Evolutionary conservation across 306 rosid species (phyloP).

Genomic region (Quercus robur): DNA sequence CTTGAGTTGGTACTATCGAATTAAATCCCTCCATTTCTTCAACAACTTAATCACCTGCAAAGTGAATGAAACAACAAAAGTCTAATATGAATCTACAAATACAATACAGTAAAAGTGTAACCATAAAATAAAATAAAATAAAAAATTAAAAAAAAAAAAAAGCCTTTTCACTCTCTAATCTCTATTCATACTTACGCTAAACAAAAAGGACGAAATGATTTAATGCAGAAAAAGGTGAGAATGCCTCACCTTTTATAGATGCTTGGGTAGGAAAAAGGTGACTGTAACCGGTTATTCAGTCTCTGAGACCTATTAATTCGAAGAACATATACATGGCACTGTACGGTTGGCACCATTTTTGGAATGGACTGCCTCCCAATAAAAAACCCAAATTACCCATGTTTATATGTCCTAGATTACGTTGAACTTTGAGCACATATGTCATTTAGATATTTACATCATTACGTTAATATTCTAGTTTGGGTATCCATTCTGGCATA

Average conservation of each 20-base stretch:
- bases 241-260: too few relatives aligned
- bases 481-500: background rate
- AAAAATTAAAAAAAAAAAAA: too few relatives aligned
- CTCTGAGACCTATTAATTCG: too few relatives aligned
- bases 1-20: background rate
- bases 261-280: too few relatives aligned
- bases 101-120: too few relatives aligned
- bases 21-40: slow-evolving; percentile 2
- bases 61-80: background rate
- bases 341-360: background rate
- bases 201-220: too few relatives aligned
- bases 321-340: background rate
- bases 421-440: background rate
- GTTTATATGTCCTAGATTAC: background rate
- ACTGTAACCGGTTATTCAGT: too few relatives aligned
- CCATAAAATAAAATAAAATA: too few relatives aligned
- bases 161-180: too few relatives aligned
- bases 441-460: too few relatives aligned
- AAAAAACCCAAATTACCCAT: background rate
- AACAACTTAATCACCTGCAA: background rate
- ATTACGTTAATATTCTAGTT: background rate
- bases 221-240: too few relatives aligned
- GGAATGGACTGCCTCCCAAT: background rate
- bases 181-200: too few relatives aligned
- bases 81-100: background rate